Percentiles rank a stretch among this genome's conserved stretches.
These are phyloP conservation scores for Ogataea salicorniae DNA, from an alignment of 805 yeast genomes.

Conservation along the genomic window DNA sequence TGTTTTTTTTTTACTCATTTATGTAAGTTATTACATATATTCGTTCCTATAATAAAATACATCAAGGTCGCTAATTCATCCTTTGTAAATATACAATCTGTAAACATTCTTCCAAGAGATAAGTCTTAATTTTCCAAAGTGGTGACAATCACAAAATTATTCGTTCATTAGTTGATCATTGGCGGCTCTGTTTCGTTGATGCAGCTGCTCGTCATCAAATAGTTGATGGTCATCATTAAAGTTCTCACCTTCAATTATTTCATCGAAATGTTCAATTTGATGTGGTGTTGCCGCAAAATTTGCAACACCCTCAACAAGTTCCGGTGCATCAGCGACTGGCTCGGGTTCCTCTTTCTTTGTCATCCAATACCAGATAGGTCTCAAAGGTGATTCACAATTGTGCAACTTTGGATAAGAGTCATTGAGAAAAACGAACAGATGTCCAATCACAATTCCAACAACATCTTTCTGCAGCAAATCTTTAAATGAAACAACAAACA, in stretches of 20 bases:
- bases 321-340: not conserved
- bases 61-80: too few species aligned
- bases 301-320: too few species aligned
- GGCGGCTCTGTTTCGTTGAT: too few species aligned
- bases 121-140: too few species aligned
- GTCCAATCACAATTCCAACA: constrained; percentile 40
- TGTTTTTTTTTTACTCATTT: not conserved
- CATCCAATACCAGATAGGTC: constrained; percentile 40
- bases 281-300: too few species aligned
- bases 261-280: not conserved
- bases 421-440: constrained; percentile 34
- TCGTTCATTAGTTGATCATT: too few species aligned
- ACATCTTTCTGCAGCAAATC: constrained; percentile 15
- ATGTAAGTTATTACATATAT: not conserved
- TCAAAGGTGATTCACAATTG: constrained; percentile 29
- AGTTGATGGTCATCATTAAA: not conserved
- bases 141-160: too few species aligned
- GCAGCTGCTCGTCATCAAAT: too few species aligned
- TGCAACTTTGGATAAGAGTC: constrained; percentile 38
- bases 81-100: too few species aligned
- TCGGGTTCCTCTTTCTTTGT: not conserved
- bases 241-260: not conserved
- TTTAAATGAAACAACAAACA: too few species aligned
- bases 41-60: not conserved
- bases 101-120: too few species aligned